A percentile compares a stretch with the other conserved stretches of the same genome.
These are phyloP conservation scores for Verruconis gallopava DNA, from an alignment of 2,329 filamentous ascomycete species.

Conservation along the genomic window DNA sequence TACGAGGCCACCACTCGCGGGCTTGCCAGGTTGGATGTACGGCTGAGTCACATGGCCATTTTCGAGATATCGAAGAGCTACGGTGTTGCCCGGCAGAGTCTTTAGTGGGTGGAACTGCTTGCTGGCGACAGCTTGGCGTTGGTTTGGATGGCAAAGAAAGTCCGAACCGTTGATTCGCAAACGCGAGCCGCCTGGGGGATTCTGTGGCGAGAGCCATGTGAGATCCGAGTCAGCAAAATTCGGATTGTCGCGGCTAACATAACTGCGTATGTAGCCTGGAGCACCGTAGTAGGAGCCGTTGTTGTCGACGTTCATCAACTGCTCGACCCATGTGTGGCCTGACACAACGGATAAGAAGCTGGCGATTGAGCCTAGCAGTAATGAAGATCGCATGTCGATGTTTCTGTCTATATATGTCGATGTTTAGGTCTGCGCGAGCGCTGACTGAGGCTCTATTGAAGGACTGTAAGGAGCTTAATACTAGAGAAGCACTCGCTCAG, in stretches of 20 bases:
- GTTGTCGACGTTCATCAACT: slow-evolving; percentile 54
- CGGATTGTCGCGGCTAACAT: slow-evolving; percentile 40
- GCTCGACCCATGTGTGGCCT: slow-evolving; percentile 70
- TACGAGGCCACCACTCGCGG: slow-evolving; percentile 30
- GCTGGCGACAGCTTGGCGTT: slow-evolving; percentile 45
- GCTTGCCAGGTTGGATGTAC: slow-evolving; percentile 29
- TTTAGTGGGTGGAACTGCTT: slow-evolving; percentile 49
- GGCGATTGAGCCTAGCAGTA: not conserved
- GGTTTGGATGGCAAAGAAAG: slow-evolving; percentile 50
- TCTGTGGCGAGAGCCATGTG: slow-evolving; percentile 41
- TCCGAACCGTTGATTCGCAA: slow-evolving; percentile 37
- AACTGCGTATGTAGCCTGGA: slow-evolving; percentile 64
- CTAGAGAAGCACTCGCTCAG: no score
- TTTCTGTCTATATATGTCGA: no score
- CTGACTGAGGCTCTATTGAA: no score
- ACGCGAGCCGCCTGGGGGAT: slow-evolving; percentile 25
- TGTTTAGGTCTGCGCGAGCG: no score
- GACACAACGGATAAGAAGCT: slow-evolving; percentile 3
- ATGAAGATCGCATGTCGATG: slow-evolving; percentile 5
- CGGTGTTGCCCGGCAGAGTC: slow-evolving; percentile 34
- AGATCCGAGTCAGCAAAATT: slow-evolving; percentile 28
- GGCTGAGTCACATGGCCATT: slow-evolving; percentile 37
- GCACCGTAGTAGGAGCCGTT: slow-evolving; percentile 62
- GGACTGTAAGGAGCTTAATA: no score
- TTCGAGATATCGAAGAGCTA: slow-evolving; percentile 38